Percentiles rank a stretch among this genome's conserved stretches.
phyloP scores from a whole-genome alignment of 495 filamentous ascomycete species.

The Penicillium chermesinum region DNA sequence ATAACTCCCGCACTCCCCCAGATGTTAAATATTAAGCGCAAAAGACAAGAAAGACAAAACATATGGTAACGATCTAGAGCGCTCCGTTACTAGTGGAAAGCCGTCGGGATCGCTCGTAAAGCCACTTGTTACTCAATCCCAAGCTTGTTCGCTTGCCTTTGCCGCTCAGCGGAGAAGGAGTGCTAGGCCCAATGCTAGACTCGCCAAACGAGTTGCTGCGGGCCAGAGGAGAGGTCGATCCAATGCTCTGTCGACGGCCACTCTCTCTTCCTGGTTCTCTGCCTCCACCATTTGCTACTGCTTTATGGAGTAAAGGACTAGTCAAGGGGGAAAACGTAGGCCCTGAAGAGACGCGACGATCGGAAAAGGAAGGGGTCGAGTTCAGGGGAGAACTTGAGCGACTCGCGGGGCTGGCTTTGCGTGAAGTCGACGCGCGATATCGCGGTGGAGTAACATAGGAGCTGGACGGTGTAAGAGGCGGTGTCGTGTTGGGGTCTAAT shows the following conservation, averaged over 20 bases:
- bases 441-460: conserved; percentile 80
- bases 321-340: conserved; percentile 47
- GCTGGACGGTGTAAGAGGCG: conserved; percentile 59
- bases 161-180: conserved; percentile 51
- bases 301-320: conserved; percentile 69
- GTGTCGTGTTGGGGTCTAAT: conserved; percentile 60
- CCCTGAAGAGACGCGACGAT: conserved; percentile 31
- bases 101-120: conserved; percentile 68
- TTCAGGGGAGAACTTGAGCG: conserved; percentile 51
- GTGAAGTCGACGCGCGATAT: conserved; percentile 72
- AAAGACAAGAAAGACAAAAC: neutral
- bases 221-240: conserved; percentile 36
- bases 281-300: conserved; percentile 46
- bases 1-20: conserved; percentile 7
- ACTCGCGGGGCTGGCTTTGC: conserved; percentile 46
- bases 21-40: conserved; percentile 2
- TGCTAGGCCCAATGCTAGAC: conserved; percentile 44
- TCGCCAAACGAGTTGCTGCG: conserved; percentile 48
- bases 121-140: conserved; percentile 80
- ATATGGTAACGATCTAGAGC: conserved; percentile 19
- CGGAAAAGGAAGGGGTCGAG: conserved; percentile 38
- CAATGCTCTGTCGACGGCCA: conserved; percentile 58
- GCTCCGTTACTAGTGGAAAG: conserved; percentile 40
- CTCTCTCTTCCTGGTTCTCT: conserved; percentile 30
- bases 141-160: conserved; percentile 63